These are phyloP conservation scores for Colletotrichum orbiculare DNA, from an alignment of 2,329 filamentous ascomycete genomes.

Conservation along the genomic window DNA sequence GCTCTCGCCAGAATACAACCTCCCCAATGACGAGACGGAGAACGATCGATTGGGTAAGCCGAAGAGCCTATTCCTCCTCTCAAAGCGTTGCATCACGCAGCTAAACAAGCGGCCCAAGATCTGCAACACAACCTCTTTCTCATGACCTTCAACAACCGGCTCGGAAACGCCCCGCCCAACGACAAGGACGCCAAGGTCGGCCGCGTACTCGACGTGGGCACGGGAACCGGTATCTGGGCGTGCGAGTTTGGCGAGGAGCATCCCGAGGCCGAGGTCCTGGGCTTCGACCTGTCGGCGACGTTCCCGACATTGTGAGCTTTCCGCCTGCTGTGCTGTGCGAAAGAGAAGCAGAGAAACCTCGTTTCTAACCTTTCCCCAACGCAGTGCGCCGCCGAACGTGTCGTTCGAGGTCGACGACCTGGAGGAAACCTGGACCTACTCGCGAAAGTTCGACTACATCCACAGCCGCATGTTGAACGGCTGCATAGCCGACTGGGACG, in stretches of 20 bases:
- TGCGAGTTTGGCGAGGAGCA: slow-evolving; percentile 52
- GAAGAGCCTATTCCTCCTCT: not conserved
- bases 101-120: slow-evolving; percentile 36
- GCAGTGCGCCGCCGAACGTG: slow-evolving; percentile 54
- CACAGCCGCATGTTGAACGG: slow-evolving; percentile 22
- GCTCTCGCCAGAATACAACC: not conserved
- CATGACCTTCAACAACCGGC: slow-evolving; percentile 46
- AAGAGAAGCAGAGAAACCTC: not conserved
- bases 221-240: slow-evolving; percentile 57
- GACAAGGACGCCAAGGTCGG: slow-evolving; percentile 37
- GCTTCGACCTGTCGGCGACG: slow-evolving; percentile 54
- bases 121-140: slow-evolving; percentile 50
- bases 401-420: slow-evolving; percentile 54
- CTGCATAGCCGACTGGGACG: slow-evolving; percentile 4
- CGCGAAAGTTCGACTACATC: slow-evolving; percentile 27
- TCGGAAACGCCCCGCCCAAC: slow-evolving; percentile 43
- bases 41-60: slow-evolving; percentile 19
- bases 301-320: slow-evolving; percentile 47
- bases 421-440: slow-evolving; percentile 47
- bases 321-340: not conserved
- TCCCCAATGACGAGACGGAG: slow-evolving; percentile 25
- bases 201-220: slow-evolving; percentile 57
- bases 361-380: not conserved
- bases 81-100: not conserved
- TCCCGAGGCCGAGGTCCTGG: slow-evolving; percentile 43